A percentile compares a stretch with the other conserved stretches of the same genome.
These are phyloP conservation scores for Phellinidium pouzarii DNA, from an alignment of 1,284 basidiomycete species.

Conservation along the genomic window DNA sequence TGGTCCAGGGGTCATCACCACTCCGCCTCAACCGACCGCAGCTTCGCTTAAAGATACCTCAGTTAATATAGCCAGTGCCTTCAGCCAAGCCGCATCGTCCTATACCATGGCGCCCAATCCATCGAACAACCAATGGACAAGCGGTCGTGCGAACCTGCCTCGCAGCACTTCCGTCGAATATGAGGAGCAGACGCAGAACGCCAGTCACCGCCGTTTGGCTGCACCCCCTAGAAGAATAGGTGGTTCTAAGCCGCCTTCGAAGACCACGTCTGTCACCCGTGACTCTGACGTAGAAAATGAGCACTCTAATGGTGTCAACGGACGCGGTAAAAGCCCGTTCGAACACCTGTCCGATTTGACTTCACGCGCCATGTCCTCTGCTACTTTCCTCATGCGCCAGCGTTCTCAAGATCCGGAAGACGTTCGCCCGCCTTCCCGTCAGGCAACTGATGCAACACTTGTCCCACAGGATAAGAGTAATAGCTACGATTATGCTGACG, in stretches of 20 bases:
- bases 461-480: conserved; percentile 35
- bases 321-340: conserved; percentile 58
- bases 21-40: conserved; percentile 52
- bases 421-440: conserved; percentile 15
- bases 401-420: conserved; percentile 43
- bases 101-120: conserved; percentile 32
- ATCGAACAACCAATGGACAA: conserved; percentile 63
- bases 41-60: conserved; percentile 74
- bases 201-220: conserved; percentile 46
- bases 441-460: conserved; percentile 30
- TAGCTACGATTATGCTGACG: conserved; percentile 72
- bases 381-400: conserved; percentile 52
- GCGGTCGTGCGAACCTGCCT: conserved; percentile 46
- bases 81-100: conserved; percentile 57
- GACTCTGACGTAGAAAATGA: conserved; percentile 60
- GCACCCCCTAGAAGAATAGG: conserved; percentile 41
- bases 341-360: conserved; percentile 49
- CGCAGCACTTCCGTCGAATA: conserved; percentile 74
- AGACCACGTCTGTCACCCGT: conserved; percentile 40
- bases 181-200: conserved; percentile 56
- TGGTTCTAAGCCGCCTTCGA: conserved; percentile 41
- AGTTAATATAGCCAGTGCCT: conserved; percentile 78
- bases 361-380: conserved; percentile 39
- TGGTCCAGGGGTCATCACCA: conserved; percentile 30
- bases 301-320: conserved; percentile 17